Conservation (phyloP, 257 asterid species). For the Schizonepeta tenuifolia region DNA sequence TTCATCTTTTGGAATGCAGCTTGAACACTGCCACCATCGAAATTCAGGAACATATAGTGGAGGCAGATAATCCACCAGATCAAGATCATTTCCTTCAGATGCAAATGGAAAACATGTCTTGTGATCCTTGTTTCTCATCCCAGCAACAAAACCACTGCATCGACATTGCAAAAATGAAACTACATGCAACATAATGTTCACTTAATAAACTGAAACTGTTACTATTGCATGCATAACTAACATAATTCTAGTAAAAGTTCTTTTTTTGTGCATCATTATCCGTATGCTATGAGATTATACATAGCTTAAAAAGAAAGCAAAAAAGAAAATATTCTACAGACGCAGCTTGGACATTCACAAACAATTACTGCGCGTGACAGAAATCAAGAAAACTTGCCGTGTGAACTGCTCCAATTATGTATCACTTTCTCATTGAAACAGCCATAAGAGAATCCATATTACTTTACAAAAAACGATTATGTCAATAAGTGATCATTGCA, state of each 20-base stretch:
- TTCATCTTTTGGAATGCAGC: slow-evolving; percentile 41
- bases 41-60: slow-evolving; percentile 53
- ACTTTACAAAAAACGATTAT: too few relatives aligned
- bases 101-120: slow-evolving; percentile 55
- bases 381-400: too few relatives aligned
- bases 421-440: too few relatives aligned
- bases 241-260: not conserved
- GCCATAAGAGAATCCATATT: too few relatives aligned
- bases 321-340: not conserved
- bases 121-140: slow-evolving; percentile 54
- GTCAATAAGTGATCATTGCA: too few relatives aligned
- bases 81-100: slow-evolving; percentile 31
- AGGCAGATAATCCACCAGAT: slow-evolving; percentile 45
- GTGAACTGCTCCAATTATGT: too few relatives aligned
- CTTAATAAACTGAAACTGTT: too few relatives aligned
- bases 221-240: too few relatives aligned
- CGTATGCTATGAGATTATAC: not conserved
- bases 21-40: slow-evolving; percentile 73
- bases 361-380: too few relatives aligned
- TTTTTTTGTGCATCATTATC: not conserved
- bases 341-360: too few relatives aligned
- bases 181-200: not conserved
- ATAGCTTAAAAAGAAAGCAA: not conserved
- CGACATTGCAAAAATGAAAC: slow-evolving; percentile 30
- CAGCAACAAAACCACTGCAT: slow-evolving; percentile 71